phyloP scores from a whole-genome alignment of 2,329 filamentous ascomycete genomes.

The Neofusicoccum sp. region DNA sequence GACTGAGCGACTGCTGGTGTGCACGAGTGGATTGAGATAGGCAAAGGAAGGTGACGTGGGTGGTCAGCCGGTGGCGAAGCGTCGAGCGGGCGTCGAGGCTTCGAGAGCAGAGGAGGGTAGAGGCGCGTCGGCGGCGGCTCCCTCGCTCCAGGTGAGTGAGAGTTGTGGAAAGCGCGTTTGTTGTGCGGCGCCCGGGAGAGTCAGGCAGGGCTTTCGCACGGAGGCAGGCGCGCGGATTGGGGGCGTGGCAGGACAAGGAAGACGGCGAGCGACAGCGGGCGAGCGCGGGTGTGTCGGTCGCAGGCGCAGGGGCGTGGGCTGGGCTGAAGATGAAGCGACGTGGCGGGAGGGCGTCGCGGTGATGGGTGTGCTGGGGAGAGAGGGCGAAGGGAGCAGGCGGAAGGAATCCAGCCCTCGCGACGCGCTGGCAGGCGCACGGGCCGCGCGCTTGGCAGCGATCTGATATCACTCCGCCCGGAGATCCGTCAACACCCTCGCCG shows the following conservation, averaged over 20 bases:
- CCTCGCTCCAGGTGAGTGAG: background rate
- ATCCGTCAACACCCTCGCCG: background rate
- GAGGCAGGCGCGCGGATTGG: background rate
- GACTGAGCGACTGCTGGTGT: background rate
- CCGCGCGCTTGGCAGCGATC: constrained; percentile 6
- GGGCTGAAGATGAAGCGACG: constrained; percentile 14
- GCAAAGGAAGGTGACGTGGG: constrained; percentile 14
- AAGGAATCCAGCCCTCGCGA: background rate
- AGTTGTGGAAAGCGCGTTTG: background rate
- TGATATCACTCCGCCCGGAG: constrained; percentile 3
- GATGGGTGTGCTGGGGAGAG: constrained; percentile 2
- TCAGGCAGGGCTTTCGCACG: constrained; percentile 11
- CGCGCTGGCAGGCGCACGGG: constrained; percentile 7
- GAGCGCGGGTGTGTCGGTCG: background rate
- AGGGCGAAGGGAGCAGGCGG: constrained; percentile 12
- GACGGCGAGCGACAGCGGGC: background rate
- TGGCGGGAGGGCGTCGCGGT: constrained; percentile 9
- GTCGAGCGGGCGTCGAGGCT: background rate
- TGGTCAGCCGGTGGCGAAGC: background rate
- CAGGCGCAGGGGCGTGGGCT: constrained; percentile 1
- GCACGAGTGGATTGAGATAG: constrained; percentile 19
- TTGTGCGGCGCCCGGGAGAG: background rate
- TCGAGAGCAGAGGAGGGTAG: background rate
- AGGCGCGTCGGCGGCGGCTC: constrained; percentile 6
- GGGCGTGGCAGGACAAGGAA: constrained; percentile 1